phyloP scores from a whole-genome alignment of 371 early-diverging fungal genomes.

The Mucor lusitanicus region DNA sequence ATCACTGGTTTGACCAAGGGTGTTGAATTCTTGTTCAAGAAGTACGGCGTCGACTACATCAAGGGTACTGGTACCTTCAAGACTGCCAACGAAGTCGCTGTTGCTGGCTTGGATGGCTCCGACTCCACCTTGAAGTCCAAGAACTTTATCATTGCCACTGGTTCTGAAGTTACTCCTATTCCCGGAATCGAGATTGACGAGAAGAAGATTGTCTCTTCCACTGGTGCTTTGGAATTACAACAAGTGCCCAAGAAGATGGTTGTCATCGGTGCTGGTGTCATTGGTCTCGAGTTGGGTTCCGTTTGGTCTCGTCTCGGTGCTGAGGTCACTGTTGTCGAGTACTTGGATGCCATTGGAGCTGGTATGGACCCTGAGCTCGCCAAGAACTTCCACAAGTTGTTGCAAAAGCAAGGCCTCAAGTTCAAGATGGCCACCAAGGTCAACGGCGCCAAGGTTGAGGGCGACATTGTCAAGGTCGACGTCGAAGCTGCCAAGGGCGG shows the following conservation, averaged over 20 bases:
- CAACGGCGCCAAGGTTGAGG: constrained; percentile 76
- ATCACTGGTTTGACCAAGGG: constrained; percentile 91
- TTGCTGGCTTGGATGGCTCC: constrained; percentile 78
- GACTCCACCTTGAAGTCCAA: constrained; percentile 77
- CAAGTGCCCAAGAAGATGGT: constrained; percentile 97
- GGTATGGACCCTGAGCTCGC: constrained; percentile 97
- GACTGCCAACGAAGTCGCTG: constrained; percentile 78
- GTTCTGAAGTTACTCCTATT: constrained; percentile 93
- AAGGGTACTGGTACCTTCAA: constrained; percentile 91
- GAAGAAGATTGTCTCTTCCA: constrained; percentile 94
- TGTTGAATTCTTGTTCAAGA: constrained; percentile 95
- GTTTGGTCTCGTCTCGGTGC: constrained; percentile 97
- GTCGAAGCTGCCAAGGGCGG: constrained; percentile 91
- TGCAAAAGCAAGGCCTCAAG: constrained; percentile 96
- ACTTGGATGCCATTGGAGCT: constrained; percentile 90
- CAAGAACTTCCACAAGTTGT: constrained; percentile 88
- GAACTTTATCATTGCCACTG: constrained; percentile 97
- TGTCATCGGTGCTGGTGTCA: constrained; percentile 98
- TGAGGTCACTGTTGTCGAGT: constrained; percentile 96
- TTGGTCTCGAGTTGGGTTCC: constrained; percentile 97
- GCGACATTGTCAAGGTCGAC: constrained; percentile 87
- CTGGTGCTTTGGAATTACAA: constrained; percentile 93
- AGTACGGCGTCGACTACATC: constrained; percentile 93
- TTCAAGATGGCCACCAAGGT: constrained; percentile 98
- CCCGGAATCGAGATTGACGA: constrained; percentile 95